phyloP scores from a whole-genome alignment of 2,329 filamentous ascomycete species.

The Calonectria montana region DNA sequence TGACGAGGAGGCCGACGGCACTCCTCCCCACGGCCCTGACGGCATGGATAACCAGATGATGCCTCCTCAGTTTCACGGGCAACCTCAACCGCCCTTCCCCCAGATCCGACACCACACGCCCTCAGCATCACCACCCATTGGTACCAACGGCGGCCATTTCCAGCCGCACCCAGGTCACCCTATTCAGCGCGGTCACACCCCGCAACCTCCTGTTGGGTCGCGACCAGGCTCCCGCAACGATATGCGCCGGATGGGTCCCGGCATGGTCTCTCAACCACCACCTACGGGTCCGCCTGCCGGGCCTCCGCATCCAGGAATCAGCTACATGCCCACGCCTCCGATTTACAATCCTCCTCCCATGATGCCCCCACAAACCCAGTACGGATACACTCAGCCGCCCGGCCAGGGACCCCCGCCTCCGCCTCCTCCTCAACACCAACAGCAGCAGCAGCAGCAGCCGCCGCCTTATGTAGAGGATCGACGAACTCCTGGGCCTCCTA shows the following conservation, averaged over 20 bases:
- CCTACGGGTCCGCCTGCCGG: constrained; percentile 65
- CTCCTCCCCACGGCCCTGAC: constrained; percentile 75
- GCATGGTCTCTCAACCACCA: constrained; percentile 73
- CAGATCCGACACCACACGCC: constrained; percentile 86
- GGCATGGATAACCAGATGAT: constrained; percentile 70
- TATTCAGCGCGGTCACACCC: constrained; percentile 78
- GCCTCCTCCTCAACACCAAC: constrained; percentile 50
- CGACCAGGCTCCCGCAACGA: constrained; percentile 80
- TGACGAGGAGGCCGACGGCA: constrained; percentile 77
- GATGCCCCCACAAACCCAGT: constrained; percentile 39
- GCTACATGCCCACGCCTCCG: constrained; percentile 86
- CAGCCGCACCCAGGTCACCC: constrained; percentile 56
- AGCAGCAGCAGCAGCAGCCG: constrained; percentile 59
- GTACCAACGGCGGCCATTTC: constrained; percentile 76
- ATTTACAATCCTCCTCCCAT: constrained; percentile 77
- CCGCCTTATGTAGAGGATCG: constrained; percentile 82
- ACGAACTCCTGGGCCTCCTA: constrained; percentile 77
- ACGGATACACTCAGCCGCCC: constrained; percentile 36
- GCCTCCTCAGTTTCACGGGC: constrained; percentile 76
- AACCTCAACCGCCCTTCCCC: constrained; percentile 71
- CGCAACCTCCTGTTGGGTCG: constrained; percentile 79
- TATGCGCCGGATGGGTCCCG: constrained; percentile 79
- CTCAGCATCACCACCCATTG: constrained; percentile 89
- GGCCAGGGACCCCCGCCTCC: constrained; percentile 50
- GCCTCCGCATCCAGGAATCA: constrained; percentile 70